These are phyloP conservation scores for Leccinellum luteum DNA, from an alignment of 768 basidiomycete species.

Conservation along the genomic window DNA sequence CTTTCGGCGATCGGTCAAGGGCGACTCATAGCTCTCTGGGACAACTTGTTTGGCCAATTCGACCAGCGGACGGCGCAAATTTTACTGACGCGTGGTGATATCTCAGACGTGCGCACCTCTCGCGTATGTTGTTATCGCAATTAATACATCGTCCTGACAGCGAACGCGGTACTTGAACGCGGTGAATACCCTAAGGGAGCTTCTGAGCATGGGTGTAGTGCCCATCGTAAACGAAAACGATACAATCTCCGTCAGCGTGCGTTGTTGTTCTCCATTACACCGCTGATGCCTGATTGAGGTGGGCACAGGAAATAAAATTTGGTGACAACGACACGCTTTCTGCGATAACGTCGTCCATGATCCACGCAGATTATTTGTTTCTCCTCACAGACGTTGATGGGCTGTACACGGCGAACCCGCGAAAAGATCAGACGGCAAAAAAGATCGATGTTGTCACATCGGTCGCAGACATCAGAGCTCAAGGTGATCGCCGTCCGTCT, in stretches of 20 bases:
- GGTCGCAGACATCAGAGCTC: constrained; percentile 71
- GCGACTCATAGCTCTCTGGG: constrained; percentile 93
- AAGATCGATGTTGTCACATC: constrained; percentile 83
- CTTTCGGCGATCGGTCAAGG: constrained; percentile 97
- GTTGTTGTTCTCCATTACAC: constrained; percentile 29
- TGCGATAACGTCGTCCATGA: constrained; percentile 96
- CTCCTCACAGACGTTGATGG: constrained; percentile 96
- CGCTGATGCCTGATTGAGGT: constrained; percentile 1
- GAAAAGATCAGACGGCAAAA: constrained; percentile 81
- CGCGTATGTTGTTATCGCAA: neutral
- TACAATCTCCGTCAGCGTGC: constrained; percentile 93
- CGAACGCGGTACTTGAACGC: constrained; percentile 95
- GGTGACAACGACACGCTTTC: constrained; percentile 99
- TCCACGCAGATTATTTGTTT: constrained; percentile 96
- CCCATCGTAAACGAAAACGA: constrained; percentile 99
- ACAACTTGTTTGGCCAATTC: constrained; percentile 91
- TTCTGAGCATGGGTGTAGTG: constrained; percentile 90
- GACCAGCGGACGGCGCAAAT: constrained; percentile 97
- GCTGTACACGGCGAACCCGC: constrained; percentile 91
- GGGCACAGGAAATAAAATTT: constrained; percentile 95
- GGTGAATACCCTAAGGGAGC: constrained; percentile 90
- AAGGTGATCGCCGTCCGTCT: constrained; percentile 51
- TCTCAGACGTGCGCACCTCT: constrained; percentile 74
- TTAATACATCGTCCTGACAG: constrained; percentile 39
- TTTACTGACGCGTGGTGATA: constrained; percentile 90